These are phyloP conservation scores for Leccinum olivaceopallidum DNA, from an alignment of 768 basidiomycete species.

Conservation along the genomic window DNA sequence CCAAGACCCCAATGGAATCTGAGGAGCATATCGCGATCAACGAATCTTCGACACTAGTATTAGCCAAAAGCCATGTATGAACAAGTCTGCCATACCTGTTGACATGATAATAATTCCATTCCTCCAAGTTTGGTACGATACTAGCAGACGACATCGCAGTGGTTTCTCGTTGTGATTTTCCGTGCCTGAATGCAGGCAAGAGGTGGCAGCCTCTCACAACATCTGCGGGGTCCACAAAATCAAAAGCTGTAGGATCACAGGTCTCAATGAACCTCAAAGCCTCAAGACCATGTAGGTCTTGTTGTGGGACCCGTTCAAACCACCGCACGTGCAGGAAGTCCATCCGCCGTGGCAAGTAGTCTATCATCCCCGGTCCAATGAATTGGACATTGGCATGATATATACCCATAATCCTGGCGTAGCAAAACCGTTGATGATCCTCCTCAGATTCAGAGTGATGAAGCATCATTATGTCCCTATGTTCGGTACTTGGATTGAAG, in stretches of 20 bases:
- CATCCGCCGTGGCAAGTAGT: not conserved
- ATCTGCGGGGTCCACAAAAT: not conserved
- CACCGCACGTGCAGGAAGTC: not conserved
- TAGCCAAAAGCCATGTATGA: too few species aligned
- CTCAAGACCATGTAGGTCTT: not conserved
- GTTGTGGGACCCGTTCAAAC: not conserved
- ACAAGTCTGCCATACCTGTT: too few species aligned
- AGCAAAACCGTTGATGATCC: not conserved
- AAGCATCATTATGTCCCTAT: not conserved
- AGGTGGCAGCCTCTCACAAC: too few species aligned
- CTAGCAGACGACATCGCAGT: too few species aligned
- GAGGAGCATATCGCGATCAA: too few species aligned
- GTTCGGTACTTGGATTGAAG: not conserved
- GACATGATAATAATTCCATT: too few species aligned
- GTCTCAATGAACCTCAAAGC: not conserved
- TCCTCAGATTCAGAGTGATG: not conserved
- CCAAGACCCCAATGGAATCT: too few species aligned
- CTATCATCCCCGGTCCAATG: not conserved
- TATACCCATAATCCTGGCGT: not conserved
- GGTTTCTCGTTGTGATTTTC: too few species aligned
- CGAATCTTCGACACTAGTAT: too few species aligned
- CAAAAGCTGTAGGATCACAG: not conserved
- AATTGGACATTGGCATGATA: not conserved
- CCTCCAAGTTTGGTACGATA: too few species aligned
- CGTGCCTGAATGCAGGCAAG: too few species aligned